Evolutionary conservation across 2,329 filamentous ascomycete genomes (phyloP), one percentile per base, ranked within the genome.

Genomic region (Lecanoromycetidae sp.): DNA sequence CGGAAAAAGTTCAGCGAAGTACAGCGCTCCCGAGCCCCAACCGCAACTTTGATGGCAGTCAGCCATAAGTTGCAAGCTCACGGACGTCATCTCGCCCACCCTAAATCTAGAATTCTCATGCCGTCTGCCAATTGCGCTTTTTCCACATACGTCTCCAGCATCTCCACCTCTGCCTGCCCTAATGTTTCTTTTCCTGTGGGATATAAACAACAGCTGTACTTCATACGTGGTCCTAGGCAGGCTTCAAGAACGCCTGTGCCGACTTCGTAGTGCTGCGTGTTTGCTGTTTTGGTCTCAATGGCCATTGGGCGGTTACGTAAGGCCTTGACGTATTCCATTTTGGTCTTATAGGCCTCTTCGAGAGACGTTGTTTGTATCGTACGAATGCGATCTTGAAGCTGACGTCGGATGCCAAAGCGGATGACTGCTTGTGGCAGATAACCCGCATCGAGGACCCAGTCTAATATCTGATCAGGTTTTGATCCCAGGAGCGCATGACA

Each of bases 211-310:
- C 68, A 72, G n/a, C 74, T 79, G 60, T 84, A 85, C 69, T 84
- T 84, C 79, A 84, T 84, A 46, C 79, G 66, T 3, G 78, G 77
- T 0, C 81, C 81, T 10, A 85, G 64, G 60, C 72, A 78, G 23
- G 71, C 74, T 23, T 65, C 63, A 33, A 84, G 61, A 20, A 84
- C 75, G 3, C 76, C 76, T 0, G 80, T 82, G 32, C 77, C 78
- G 33, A 84, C 80, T 63, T 84, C 80, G 58, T 85, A 84, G 62
- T 84, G 80, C 68, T 84, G 80, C 56, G 74, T 66, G 59, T 84
- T 84, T 19, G 81, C 80, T 2, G 71, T 66, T 3, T 69, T 71
- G 1, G 79, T 82, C 60, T 81, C 76, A 55, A 84, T 72, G n/a
- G 80, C 81, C 52, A 84, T 83, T 9, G 79, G 79, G 29, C 72